These are phyloP conservation scores for Dothideomycetidae sp. DNA, from an alignment of 2,329 filamentous ascomycete species.

Conservation along the genomic window DNA sequence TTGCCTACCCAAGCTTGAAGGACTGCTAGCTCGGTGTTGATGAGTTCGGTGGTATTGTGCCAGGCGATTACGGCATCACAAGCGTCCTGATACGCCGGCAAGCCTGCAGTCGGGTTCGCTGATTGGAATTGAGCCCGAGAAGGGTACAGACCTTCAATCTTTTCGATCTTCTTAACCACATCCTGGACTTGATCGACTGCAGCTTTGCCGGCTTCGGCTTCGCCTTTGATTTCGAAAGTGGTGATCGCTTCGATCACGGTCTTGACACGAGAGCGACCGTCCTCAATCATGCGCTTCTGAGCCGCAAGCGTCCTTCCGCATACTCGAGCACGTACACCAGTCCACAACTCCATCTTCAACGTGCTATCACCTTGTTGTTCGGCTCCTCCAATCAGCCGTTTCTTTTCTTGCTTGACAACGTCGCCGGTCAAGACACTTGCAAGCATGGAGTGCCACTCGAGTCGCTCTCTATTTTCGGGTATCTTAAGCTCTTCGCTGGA, in stretches of 20 bases:
- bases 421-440: constrained; percentile 91
- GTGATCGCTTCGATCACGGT: constrained; percentile 74
- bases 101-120: constrained; percentile 63
- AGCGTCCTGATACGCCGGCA: constrained; percentile 62
- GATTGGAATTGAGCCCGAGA: constrained; percentile 59
- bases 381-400: constrained; percentile 69
- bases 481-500: constrained; percentile 82
- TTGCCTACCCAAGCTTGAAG: constrained; percentile 96
- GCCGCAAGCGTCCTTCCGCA: constrained; percentile 74
- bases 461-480: constrained; percentile 69
- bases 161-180: constrained; percentile 79
- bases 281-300: constrained; percentile 77
- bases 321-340: constrained; percentile 69
- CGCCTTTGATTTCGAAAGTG: constrained; percentile 85
- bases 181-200: constrained; percentile 80
- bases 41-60: constrained; percentile 93
- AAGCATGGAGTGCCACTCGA: constrained; percentile 98
- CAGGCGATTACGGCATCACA: constrained; percentile 84
- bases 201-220: constrained; percentile 79
- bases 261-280: constrained; percentile 60
- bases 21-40: constrained; percentile 85
- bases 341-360: constrained; percentile 62
- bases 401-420: constrained; percentile 96
- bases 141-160: constrained; percentile 72
- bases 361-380: constrained; percentile 60